Evolutionary conservation across 2,329 filamentous ascomycete genomes (phyloP), one percentile per base, ranked within the genome.

Genomic region (Ophiobolus disseminans): DNA sequence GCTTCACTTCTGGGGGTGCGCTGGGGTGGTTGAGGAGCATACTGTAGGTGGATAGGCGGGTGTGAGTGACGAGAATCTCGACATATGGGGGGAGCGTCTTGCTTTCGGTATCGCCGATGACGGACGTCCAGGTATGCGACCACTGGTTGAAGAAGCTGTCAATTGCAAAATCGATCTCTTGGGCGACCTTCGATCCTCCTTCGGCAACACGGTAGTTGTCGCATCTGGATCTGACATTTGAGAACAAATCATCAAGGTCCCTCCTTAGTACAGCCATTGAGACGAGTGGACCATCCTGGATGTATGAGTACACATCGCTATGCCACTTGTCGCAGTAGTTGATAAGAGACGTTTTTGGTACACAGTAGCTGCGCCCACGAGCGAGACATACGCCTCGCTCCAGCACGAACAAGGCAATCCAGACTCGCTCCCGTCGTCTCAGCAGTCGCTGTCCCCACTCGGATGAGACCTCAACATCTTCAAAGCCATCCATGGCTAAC

Each of bases 21-120:
- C 86, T 89, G 1, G 86, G 85, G 52, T 90, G 86, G 57, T 90
- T 90, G 63, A 90, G 87, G 9, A 90, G 86, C 50, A 84, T 86
- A 45, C 85, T 84, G 66, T 90, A 90, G 11, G 87, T 87, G n/a
- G 87, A 90, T 1, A 90, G 76, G 20, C 86, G 82, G 1, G 87
- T 90, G 57, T 90, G 87, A 1, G 67, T 87, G 30, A 89, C 85
- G 3, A 90, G 77, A 42, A 90, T 90, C 49, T 90, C 87, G 20
- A 90, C 87, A 53, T 90, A 90, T 0, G 87, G 86, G 0, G 87
- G 87, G 0, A 90, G 78, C 1, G 77, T 78, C 38, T 60, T 63
- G 16, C 83, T 80, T 78, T 63, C 53, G 20, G 48, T 32, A 38
- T 56, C 60, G 41, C 62, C 66, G 20, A 58, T 59, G 10, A 62